Evolutionary conservation across 768 basidiomycete genomes (phyloP).

Genomic region (Mycena maculata): DNA sequence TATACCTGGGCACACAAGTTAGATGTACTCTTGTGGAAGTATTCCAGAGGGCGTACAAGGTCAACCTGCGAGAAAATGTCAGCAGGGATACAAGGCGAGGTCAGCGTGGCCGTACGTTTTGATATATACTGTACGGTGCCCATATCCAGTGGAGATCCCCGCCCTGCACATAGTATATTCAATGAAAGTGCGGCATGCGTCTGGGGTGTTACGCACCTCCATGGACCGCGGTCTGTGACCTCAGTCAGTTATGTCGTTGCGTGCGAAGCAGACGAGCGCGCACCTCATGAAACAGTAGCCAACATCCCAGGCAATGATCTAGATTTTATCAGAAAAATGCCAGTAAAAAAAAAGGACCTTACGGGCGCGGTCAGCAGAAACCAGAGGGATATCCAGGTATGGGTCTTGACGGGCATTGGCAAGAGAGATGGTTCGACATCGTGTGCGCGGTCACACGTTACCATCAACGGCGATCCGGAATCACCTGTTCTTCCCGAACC

Average conservation of each 20-base stretch:
- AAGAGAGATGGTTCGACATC: slow-evolving; percentile 24
- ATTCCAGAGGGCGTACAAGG: slow-evolving; percentile 41
- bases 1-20: slow-evolving; percentile 64
- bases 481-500: neutral
- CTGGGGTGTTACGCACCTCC: slow-evolving; percentile 49
- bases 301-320: slow-evolving; percentile 81
- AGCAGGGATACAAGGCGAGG: slow-evolving; percentile 27
- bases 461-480: neutral
- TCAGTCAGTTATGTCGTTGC: slow-evolving; percentile 2
- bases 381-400: slow-evolving; percentile 75
- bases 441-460: slow-evolving; percentile 12
- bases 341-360: neutral
- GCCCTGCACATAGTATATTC: slow-evolving; percentile 52
- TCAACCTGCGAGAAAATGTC: slow-evolving; percentile 43
- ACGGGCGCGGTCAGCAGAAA: slow-evolving; percentile 69
- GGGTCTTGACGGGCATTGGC: slow-evolving; percentile 61
- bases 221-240: slow-evolving; percentile 82
- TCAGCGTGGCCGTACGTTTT: slow-evolving; percentile 57
- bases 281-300: slow-evolving; percentile 86
- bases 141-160: slow-evolving; percentile 95
- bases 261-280: slow-evolving; percentile 35
- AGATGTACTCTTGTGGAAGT: neutral
- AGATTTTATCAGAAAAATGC: slow-evolving; percentile 12
- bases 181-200: neutral
- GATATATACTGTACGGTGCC: slow-evolving; percentile 84